A percentile compares a stretch with the other conserved stretches of the same genome.
phyloP scores from a whole-genome alignment of 2,329 filamentous ascomycete species.

The Phaeoacremonium minimum region DNA sequence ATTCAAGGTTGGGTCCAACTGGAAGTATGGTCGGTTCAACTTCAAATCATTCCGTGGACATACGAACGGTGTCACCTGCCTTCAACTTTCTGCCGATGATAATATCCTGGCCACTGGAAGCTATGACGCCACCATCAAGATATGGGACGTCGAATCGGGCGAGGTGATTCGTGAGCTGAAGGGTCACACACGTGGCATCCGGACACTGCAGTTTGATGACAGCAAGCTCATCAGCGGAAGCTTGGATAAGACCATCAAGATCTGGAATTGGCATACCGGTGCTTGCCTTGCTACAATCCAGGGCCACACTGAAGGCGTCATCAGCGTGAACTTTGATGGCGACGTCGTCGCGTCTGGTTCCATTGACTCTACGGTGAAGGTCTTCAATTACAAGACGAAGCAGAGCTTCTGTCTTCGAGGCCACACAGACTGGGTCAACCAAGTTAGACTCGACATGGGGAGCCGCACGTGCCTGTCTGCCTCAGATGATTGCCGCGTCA shows the following conservation, averaged over 20 bases:
- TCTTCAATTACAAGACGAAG: slow-evolving; percentile 88
- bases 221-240: slow-evolving; percentile 87
- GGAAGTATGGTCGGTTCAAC: slow-evolving; percentile 90
- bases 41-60: slow-evolving; percentile 81
- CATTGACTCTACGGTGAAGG: slow-evolving; percentile 82
- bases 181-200: slow-evolving; percentile 79
- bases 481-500: slow-evolving; percentile 87
- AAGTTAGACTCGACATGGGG: slow-evolving; percentile 78
- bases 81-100: slow-evolving; percentile 63
- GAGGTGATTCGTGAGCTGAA: slow-evolving; percentile 78
- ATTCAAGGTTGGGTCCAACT: slow-evolving; percentile 84
- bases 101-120: slow-evolving; percentile 90
- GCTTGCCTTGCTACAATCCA: slow-evolving; percentile 77
- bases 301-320: slow-evolving; percentile 77
- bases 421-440: slow-evolving; percentile 93
- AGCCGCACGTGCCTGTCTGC: slow-evolving; percentile 88
- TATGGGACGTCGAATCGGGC: slow-evolving; percentile 91
- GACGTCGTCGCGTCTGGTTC: slow-evolving; percentile 85
- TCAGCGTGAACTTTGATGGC: slow-evolving; percentile 82
- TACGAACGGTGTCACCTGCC: slow-evolving; percentile 72
- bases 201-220: slow-evolving; percentile 90
- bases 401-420: slow-evolving; percentile 76
- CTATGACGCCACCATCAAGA: slow-evolving; percentile 91
- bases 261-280: slow-evolving; percentile 97
- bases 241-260: slow-evolving; percentile 79